Evolutionary conservation across 2,329 filamentous ascomycete genomes (phyloP).

Genomic region (Microsporum audouinii): DNA sequence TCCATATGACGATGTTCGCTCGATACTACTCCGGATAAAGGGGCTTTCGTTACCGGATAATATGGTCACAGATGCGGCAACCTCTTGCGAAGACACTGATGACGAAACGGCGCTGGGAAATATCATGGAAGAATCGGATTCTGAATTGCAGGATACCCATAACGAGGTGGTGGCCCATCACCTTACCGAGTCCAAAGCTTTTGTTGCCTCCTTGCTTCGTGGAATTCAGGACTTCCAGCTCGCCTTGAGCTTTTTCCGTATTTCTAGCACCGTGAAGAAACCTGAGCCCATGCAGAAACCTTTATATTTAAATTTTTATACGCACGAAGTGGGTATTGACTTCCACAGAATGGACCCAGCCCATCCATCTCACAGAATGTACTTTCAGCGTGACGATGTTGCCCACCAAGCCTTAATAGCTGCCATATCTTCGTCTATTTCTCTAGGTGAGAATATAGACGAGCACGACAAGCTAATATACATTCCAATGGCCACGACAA

Average conservation of each 20-base stretch:
- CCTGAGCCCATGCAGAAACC: slow-evolving; percentile 57
- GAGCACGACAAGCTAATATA: slow-evolving; percentile 81
- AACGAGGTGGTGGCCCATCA: slow-evolving; percentile 64
- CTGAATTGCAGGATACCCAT: slow-evolving; percentile 52
- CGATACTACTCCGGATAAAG: slow-evolving; percentile 27
- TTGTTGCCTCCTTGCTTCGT: slow-evolving; percentile 75
- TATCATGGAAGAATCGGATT: slow-evolving; percentile 56
- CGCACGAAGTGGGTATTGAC: slow-evolving; percentile 94
- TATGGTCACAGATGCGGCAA: neutral
- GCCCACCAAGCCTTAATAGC: slow-evolving; percentile 90
- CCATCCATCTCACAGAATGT: slow-evolving; percentile 94
- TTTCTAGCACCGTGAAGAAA: slow-evolving; percentile 67
- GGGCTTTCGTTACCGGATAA: slow-evolving; percentile 19
- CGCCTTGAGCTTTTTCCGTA: slow-evolving; percentile 76
- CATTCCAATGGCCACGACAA: slow-evolving; percentile 94
- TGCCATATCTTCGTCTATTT: slow-evolving; percentile 82
- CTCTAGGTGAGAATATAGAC: slow-evolving; percentile 78
- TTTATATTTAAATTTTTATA: slow-evolving; percentile 73
- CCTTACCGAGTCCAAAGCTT: slow-evolving; percentile 85
- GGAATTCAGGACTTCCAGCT: slow-evolving; percentile 96
- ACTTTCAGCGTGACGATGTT: slow-evolving; percentile 84
- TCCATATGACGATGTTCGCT: slow-evolving; percentile 72
- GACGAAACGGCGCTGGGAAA: slow-evolving; percentile 56
- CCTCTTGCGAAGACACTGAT: slow-evolving; percentile 19
- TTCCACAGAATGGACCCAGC: slow-evolving; percentile 82